Base-by-base conservation (phyloP, 805 yeast genomes). In the Nakazawaea ernobii region DNA sequence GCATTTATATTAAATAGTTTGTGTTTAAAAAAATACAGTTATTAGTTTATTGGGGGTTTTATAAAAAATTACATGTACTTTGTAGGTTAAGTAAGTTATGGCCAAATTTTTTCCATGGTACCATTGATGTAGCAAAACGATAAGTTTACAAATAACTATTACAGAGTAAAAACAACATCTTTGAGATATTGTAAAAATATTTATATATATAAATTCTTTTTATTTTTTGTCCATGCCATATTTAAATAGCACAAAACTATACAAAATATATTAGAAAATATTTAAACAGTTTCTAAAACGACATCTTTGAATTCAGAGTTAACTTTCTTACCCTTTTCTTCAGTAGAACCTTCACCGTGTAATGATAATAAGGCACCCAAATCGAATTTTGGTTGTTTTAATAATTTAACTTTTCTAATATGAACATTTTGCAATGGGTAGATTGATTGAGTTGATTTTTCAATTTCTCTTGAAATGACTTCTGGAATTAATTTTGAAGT, bases 381-480 rank as follows among this genome's bases (percentile, higher is more conserved):
- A 75, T 92, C 98, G 82, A 91, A 89, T 81, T 91, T 92, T 73
- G 98, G 98, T 79, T 86, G 95, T 80, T 92, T 92, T 77, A 92
- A 88, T 73, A 92, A 83, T 84, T 92, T 92, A 67, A 92, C 97
- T 82, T 92, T 92, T 84, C 97, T 91, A 75, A 92, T 87, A 85
- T 90, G 95, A 69, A 91, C 95, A 80, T 92, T 90, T 81, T 92
- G 98, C 73, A 92, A 84, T 69, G 98, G 98, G 84, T 79, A 90
- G 79, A 91, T 87, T 65, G 87, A 78, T 75, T 85, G 90, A 60
- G 97, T 87, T 58, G 96, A 82, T 81, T 90, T 91, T 79, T 90
- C 96, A 67, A 91, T 92, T 77, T 92, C 98, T 77, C 96, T 92
- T 71, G 96, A 96, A 72, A 91, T 91, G 62, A 92, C 96, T 80